These are phyloP conservation scores for Populus hybrid DNA, from an alignment of 441 rosid genomes.

Conservation along the genomic window DNA sequence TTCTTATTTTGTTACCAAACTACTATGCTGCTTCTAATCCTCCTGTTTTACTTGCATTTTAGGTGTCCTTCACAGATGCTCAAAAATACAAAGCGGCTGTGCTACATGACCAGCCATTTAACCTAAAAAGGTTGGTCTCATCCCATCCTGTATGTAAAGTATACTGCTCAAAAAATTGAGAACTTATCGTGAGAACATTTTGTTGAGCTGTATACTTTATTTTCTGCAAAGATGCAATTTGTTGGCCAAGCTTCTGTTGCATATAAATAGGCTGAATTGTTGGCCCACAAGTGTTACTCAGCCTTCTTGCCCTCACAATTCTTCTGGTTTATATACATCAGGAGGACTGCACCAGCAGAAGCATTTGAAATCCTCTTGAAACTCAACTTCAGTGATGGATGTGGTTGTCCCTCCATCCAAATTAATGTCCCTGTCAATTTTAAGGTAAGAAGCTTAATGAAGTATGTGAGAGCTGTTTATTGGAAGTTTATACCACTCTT, in stretches of 20 bases:
- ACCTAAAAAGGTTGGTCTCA: constrained; percentile 61
- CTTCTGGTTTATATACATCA: constrained; percentile 27
- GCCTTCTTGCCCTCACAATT: constrained; percentile 10
- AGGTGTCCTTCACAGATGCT: constrained; percentile 76
- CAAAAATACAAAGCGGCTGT: constrained; percentile 70
- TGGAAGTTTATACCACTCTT: background rate
- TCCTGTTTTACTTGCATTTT: constrained; percentile 21
- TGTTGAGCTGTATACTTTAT: background rate
- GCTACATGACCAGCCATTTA: constrained; percentile 69
- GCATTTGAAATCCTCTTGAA: constrained; percentile 66
- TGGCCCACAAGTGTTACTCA: background rate
- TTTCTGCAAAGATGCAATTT: background rate
- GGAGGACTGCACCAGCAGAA: constrained; percentile 70
- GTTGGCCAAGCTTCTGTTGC: too few species aligned
- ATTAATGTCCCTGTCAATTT: constrained; percentile 64
- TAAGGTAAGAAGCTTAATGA: constrained; percentile 42
- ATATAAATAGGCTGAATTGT: background rate
- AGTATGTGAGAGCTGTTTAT: background rate
- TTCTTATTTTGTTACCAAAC: background rate
- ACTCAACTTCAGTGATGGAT: constrained; percentile 71
- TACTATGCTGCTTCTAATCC: constrained; percentile 5
- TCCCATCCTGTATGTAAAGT: background rate
- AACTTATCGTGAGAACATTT: background rate
- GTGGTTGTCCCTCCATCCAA: constrained; percentile 64
- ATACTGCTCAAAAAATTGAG: background rate